Evolutionary conservation across 352 stramenopile species (phyloP).

Genomic region (Globisporangium middletonii): DNA sequence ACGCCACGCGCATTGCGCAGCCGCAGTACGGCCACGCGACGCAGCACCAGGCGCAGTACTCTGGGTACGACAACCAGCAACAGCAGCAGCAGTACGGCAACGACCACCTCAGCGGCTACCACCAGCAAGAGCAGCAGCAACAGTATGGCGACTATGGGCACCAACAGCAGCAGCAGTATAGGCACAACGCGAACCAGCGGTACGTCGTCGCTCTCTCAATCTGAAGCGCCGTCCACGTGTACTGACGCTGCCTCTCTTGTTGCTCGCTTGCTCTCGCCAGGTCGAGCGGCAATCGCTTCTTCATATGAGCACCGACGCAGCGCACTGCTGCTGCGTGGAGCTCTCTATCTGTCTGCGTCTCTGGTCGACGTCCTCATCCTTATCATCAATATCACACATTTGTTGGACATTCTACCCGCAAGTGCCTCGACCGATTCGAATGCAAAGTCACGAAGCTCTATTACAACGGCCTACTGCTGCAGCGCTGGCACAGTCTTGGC

Average conservation of each 20-base stretch:
- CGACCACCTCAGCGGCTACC: conserved; percentile 11
- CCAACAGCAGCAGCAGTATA: conserved; percentile 6
- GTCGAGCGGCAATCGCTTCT: conserved; percentile 2
- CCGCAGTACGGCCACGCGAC: conserved; percentile 14
- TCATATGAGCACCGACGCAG: background rate
- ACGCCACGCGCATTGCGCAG: background rate
- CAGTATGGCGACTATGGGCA: background rate
- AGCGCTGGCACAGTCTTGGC: background rate
- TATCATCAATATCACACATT: background rate
- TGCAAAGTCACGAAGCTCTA: conserved; percentile 5
- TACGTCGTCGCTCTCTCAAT: conserved; percentile 1
- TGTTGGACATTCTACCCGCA: background rate
- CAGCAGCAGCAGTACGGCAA: conserved; percentile 15
- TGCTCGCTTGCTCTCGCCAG: conserved; percentile 1
- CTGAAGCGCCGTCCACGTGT: background rate
- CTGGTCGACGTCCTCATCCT: background rate
- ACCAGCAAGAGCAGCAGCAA: conserved; percentile 29
- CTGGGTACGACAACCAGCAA: conserved; percentile 2
- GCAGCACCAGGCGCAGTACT: conserved; percentile 7
- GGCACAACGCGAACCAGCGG: conserved; percentile 3
- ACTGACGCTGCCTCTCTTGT: background rate
- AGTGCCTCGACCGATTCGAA: background rate
- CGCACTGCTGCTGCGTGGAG: too few species aligned
- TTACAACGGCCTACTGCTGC: background rate
- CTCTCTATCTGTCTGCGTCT: background rate